Evolutionary conservation across 176 grass and related monocot species (phyloP), one percentile per base, ranked within the genome.

Genomic region (Triticum turgidum): DNA sequence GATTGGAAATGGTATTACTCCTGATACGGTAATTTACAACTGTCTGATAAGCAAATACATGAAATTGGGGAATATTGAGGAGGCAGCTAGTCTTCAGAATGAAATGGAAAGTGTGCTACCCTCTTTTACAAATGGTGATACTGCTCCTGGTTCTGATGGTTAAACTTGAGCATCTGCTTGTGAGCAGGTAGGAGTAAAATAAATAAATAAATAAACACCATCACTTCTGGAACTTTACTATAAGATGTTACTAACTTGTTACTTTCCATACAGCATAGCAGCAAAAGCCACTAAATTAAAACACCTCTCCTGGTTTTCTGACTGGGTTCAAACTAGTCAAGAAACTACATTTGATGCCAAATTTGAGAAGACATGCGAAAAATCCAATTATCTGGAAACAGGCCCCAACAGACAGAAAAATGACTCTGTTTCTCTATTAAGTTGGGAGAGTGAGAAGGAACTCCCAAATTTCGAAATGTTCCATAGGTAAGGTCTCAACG

Each of bases 31-130:
- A 6, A 83, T 92, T 77, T 96, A 98, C 70, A 92, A 91, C 78
- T 98, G 93, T 88, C 77, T 98, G 59, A 94, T 95, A 86, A 96
- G 79, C 78, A 92, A 92, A 86, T 94, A 94, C 75, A 62, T 77
- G 4, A 98, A 92, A 87, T 65, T 94, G 79, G 96, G 90, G 41
- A 71, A 96, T 83, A 73, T 92, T 67, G 90, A 96, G 63, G 89
- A 92, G 85, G 86, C 86, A 27, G 52, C 83, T 34, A 76, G 64
- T 82, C 84, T 98, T 83, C 90, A 86, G 86, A 92, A 87, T 89
- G 93, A 96, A 83, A 96, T 96, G 88, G 86, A 86, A 70, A 80
- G 20, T 38, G 87, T 84, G 91, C 30, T 95, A 29, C 58, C 56
- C 22, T 90, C 89, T 81, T 79, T 38, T 89, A 79, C 34, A 76